Base-by-base conservation (phyloP, 2,329 filamentous ascomycete species). In the Trichoderma polysporum region DNA sequence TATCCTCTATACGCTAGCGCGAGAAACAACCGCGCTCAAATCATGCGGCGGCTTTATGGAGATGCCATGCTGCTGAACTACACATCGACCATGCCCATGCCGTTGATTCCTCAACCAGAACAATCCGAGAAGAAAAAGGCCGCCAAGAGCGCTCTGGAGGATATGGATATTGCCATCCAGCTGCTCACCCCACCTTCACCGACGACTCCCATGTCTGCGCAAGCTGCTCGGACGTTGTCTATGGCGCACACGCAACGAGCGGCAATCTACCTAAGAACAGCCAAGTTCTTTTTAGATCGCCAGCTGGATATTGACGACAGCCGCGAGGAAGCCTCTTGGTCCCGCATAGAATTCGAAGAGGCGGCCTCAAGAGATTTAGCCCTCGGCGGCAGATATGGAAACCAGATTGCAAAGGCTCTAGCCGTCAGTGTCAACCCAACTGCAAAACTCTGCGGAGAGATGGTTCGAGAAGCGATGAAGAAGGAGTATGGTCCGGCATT, bases 11-110 rank as follows among this genome's bases (percentile, higher is more conserved):
- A 94, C 76, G 90, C 91, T 25, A 91, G 89, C 69, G 90, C 88
- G 6, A 85, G 87, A 67, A 91, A 93, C 75, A 94, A 94, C 77
- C 84, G 91, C 58, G 91, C 89, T 2, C 91, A 94, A 76, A 83
- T 89, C 9, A 72, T 85, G 33, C 80, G 90, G 25, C 81, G 89
- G 56, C 77, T 88, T 66, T 88, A 90, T 69, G 89, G 88, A 12
- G 88, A 91, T 73, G 78, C 80, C 2, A 81, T 88, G 73, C 77
- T 90, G 25, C 75, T 88, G 39, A 71, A 76, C 27, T 74, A 78
- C 27, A 78, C 77, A 15, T 73, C 74, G 0, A 76, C 76, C 53
- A 77, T 74, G 58, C 73, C 78, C 7, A 79, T 76, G 71, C 82
- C 80, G 29, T 75, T 87, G 52, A 74, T 84, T 9, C 74, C 73